Base-by-base conservation (phyloP, 805 yeast genomes). In the Isabelozyma gotoi region DNA sequence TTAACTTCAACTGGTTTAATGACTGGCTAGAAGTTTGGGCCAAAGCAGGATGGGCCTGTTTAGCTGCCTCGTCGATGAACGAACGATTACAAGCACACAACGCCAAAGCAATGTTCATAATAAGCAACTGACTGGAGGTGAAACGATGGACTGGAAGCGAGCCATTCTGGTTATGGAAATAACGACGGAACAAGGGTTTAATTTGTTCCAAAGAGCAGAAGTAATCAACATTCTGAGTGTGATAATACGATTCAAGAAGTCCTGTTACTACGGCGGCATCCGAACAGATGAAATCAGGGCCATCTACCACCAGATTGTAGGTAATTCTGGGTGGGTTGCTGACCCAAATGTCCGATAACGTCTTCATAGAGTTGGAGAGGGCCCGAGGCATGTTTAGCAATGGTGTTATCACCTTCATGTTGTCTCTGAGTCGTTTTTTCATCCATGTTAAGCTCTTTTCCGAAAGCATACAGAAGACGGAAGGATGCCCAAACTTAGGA, bases 401-500 rank as follows among this genome's bases (percentile, higher is more conserved):
- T 2, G 71, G 68, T 2, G 47, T 38, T 7, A 60, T 46, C 14
- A 59, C 35, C 8, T 52, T 48, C 3, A 52, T 58, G 14, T 42
- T 40, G 1, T 60, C 60, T 7, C 40, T 31, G n/a, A 66, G 42
- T 33, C 52, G 53, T 5, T 44, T 45, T 21, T 50, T 51, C 40
- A 69, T 53, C 66, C 67, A 68, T 19, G 41, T 44, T 40, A 67
- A 37, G 16, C 65, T 59, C 37, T 56, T 56, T 21, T 56, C 60
- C 3, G 71, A 63, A 27, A 69, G 55, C 4, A 66, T 50, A 24
- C 61, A 53, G 48, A 56, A 50, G 19, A 63, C 48, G 12, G 69
- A 63, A 40, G 64, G 71, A 12, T 14, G 34, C 11, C 29, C 29
- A 24, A 24, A 24, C 29, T 11, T 24, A 8, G 29, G 11, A 24